phyloP scores from a whole-genome alignment of 345 rosid genomes.

The Gossypium ekmanianum region DNA sequence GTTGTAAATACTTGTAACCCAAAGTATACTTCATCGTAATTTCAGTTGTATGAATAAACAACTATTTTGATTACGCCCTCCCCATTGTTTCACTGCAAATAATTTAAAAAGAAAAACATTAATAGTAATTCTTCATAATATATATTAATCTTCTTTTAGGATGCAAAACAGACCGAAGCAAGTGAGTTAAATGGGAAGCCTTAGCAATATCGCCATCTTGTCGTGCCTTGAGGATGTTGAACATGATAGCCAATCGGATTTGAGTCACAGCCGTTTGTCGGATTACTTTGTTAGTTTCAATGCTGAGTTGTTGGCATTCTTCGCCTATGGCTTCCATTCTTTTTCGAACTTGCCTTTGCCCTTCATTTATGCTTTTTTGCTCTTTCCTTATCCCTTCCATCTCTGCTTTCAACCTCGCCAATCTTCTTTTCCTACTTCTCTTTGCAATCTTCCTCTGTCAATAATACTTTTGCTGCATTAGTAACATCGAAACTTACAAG shows the following conservation, averaged over 20 bases:
- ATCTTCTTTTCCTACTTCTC: background rate
- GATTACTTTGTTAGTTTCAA: background rate
- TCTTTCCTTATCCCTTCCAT: background rate
- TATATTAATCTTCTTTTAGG: background rate
- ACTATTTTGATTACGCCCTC: background rate
- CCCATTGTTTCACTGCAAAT: background rate
- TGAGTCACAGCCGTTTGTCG: background rate
- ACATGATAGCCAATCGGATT: background rate
- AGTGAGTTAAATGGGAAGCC: background rate
- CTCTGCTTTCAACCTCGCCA: background rate
- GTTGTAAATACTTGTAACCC: background rate
- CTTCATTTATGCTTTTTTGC: background rate
- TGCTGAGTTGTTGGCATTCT: background rate
- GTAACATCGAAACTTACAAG: too few species aligned
- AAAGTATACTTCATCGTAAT: background rate
- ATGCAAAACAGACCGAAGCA: background rate
- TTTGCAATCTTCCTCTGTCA: background rate
- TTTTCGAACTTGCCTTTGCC: background rate
- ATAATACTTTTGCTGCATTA: background rate
- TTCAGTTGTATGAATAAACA: too few species aligned
- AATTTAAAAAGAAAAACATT: too few species aligned
- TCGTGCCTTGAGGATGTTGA: slow-evolving; percentile 4
- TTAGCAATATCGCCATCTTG: background rate
- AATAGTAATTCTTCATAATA: too few species aligned
- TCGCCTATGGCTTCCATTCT: background rate